Conservation (phyloP, 768 basidiomycete species). For the Hemileccinum rubropunctum region DNA sequence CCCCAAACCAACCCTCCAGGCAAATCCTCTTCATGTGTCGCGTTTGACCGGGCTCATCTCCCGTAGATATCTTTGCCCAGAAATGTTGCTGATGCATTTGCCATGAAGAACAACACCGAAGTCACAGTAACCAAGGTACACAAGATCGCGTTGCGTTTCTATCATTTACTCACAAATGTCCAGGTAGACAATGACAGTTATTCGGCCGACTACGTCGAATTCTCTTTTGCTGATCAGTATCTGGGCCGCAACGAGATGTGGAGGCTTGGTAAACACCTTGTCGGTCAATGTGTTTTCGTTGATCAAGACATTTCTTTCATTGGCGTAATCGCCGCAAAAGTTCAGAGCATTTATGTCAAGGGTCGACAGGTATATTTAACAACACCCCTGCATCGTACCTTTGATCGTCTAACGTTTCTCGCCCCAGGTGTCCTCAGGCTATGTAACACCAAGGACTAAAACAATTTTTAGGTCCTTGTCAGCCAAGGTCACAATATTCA, state of each 20-base stretch:
- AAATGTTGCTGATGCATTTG: slow-evolving; percentile 68
- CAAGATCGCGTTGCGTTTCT: not conserved
- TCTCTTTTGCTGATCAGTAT: slow-evolving; percentile 94
- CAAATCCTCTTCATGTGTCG: slow-evolving; percentile 11
- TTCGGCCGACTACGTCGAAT: slow-evolving; percentile 78
- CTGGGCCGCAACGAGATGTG: slow-evolving; percentile 97
- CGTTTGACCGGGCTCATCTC: not conserved
- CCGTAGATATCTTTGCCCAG: slow-evolving; percentile 71
- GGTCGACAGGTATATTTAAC: slow-evolving; percentile 62
- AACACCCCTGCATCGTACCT: not conserved
- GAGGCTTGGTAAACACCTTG: slow-evolving; percentile 80
- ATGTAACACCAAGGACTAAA: slow-evolving; percentile 80
- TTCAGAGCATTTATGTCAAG: slow-evolving; percentile 72
- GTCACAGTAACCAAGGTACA: slow-evolving; percentile 69
- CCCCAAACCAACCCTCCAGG: slow-evolving; percentile 66
- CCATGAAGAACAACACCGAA: slow-evolving; percentile 67
- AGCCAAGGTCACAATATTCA: slow-evolving; percentile 89
- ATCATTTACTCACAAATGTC: slow-evolving; percentile 11
- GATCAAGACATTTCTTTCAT: slow-evolving; percentile 86
- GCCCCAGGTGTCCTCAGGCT: slow-evolving; percentile 72
- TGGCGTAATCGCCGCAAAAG: slow-evolving; percentile 77
- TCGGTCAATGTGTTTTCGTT: slow-evolving; percentile 76
- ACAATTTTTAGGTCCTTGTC: slow-evolving; percentile 87
- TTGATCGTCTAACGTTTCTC: slow-evolving; percentile 2
- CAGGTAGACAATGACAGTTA: slow-evolving; percentile 67